Base-by-base conservation (phyloP, 768 basidiomycete genomes). In the Xanthoconium purpureum region DNA sequence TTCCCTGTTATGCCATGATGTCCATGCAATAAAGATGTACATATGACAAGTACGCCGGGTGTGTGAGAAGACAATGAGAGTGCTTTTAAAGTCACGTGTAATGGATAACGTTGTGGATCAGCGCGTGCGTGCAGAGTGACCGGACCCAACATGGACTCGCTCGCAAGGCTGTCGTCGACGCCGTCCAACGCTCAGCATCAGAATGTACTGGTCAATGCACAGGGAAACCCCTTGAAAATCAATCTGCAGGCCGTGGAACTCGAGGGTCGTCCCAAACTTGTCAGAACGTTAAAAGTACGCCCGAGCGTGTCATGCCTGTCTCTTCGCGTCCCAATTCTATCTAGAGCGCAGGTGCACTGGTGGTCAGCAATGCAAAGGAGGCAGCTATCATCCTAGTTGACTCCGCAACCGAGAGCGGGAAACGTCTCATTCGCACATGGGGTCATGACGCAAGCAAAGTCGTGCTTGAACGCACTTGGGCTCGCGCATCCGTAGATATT, bases 311-410 rank as follows among this genome's bases (percentile, higher is more conserved):
- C 17, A n/a, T 49, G 28, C 36, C 36, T 20, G 30, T 46, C n/a
- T 8, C 33, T 48, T 18, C 14, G 36, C 35, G 37, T 49, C 44
- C 39, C 47, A 20, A 53, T 40, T 38, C n/a, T 57, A 51, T 54
- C 56, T 35, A 88, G 87, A 77, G 72, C 67, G 73, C 78, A 14
- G 87, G 87, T 33, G 88, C 83, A 5, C 54, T 69, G 17, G 79
- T 85, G 45, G 76, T 74, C 55, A 75, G 73, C 49, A 78, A 80
- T 55, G 78, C 82, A 10, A 77, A 74, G 45, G 74, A 79, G 48
- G 81, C 87, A 0, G 70, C 77, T 18, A 72, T 88, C 28, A 81
- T 88, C 44, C 71, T 90, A 6, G 83, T 89, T 8, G 80, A 88
- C 58, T 67, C 80, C 2, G 69, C 71, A 17, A 76, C 80, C 0